Evolutionary conservation across 768 basidiomycete genomes (phyloP).

Genomic region (Mycena capillaripes): DNA sequence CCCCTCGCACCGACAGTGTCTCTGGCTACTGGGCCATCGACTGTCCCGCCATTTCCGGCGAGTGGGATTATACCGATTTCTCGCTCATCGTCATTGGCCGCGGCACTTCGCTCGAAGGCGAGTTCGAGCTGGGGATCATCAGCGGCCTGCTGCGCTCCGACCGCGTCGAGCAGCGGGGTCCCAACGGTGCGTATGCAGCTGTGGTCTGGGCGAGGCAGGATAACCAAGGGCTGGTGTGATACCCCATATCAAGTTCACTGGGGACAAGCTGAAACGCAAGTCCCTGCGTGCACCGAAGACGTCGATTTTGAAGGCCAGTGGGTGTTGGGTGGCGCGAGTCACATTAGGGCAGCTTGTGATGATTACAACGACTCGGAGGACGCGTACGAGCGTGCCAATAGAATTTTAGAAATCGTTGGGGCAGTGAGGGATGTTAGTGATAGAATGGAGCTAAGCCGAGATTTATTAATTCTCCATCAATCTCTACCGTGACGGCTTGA

Average conservation of each 20-base stretch:
- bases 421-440: neutral
- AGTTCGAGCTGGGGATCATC: conserved; percentile 32
- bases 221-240: conserved; percentile 26
- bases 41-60: conserved; percentile 26
- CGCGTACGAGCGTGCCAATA: conserved; percentile 35
- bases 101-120: conserved; percentile 28
- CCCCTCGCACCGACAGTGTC: conserved; percentile 15
- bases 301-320: conserved; percentile 35
- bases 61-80: conserved; percentile 20
- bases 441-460: neutral
- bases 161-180: conserved; percentile 28
- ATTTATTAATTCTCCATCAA: neutral
- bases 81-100: conserved; percentile 27
- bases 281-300: conserved; percentile 24
- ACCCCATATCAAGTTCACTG: conserved; percentile 34
- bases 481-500: neutral
- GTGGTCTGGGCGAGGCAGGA: conserved; percentile 32
- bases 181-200: conserved; percentile 29
- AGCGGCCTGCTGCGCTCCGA: conserved; percentile 25
- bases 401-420: neutral
- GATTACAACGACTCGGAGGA: conserved; percentile 32
- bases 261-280: conserved; percentile 27
- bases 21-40: conserved; percentile 29
- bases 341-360: conserved; percentile 24
- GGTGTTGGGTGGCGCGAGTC: conserved; percentile 19